Evolutionary conservation across 257 asterid species (phyloP), one percentile per base, ranked within the genome.

Genomic region (Salvia hispanica): DNA sequence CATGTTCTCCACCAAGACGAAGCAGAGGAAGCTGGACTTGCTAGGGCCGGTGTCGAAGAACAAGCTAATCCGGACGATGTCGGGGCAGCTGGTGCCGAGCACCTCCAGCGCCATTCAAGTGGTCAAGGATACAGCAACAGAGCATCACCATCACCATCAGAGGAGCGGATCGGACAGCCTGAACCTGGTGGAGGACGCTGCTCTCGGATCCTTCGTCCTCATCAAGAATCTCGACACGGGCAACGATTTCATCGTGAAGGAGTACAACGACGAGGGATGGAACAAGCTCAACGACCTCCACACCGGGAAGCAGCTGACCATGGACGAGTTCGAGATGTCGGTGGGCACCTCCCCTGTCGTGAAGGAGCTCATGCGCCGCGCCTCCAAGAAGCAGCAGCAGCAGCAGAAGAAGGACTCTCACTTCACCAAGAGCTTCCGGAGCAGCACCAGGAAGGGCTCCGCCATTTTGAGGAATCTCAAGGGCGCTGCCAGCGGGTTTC

Each of bases 271-370:
- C 66, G 88, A 94, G 48, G 99, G 97, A 37, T 91, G 97, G 96
- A 79, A 91, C 64, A 91, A 85, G 70, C 81, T 94, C 25, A 85
- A 91, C 79, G 99, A 94, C 74, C 90, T 94, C 13, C 95, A 80
- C 18, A 91, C 95, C 3, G 99, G 97, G 66, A 84, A 89, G 69
- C 95, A 91, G 82, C 76, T 87, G 62, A 84, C 96, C 2, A 81
- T 89, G 88, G 97, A 91, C 74, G 99, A 91, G 64, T 88, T 91
- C 10, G 97, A 94, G 82, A 83, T 86, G 82, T 80, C 84, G 10
- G 95, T 94, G 3, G 99, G 99, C 65, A 80, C 92, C 55, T 94
- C 99, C 1, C 99, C 99, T 0, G 92, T 94, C n/a, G 96, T 94
- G 25, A 96, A 88, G 71, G 99, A 91, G 71, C 71, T 94, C 62